Base-by-base conservation (phyloP, 805 yeast species). In the Yarrowia osloensis region DNA sequence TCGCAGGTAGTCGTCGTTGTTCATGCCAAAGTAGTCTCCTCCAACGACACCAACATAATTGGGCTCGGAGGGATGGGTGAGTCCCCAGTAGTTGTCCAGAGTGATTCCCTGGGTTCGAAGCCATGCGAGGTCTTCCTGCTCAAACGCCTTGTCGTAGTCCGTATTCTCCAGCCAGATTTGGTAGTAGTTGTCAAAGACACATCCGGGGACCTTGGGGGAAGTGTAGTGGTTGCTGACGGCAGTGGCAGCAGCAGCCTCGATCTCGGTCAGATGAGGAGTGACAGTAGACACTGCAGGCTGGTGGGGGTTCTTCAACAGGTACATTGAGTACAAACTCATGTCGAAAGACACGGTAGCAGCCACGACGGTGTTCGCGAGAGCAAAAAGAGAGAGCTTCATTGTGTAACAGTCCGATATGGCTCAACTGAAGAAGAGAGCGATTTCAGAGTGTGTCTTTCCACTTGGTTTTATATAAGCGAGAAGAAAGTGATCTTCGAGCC, bases 31-130 rank as follows among this genome's bases (percentile, higher is more conserved):
- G 74, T 83, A 81, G 74, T 82, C 85, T 71, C 86, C 86, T 68
- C 80, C 81, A 67, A 79, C 83, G 63, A 84, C 74, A 47, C 82
- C 83, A 66, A 82, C 72, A 73, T 82, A 82, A 76, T 84, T 84
- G 70, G 86, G 85, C 78, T 82, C 83, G 12, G 86, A 82, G 67
- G 86, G 85, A 72, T 82, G 84, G 63, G 85, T 81, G 29, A 82
- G 71, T 39, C 82, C 81, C 79, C 83, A 83, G 78, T 84, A 83
- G 79, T 84, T 84, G 75, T 75, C 77, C 71, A 84, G 77, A 46
- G 77, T 74, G 67, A 82, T 76, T 74, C 85, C 86, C 67, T 80
- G 73, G 71, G 76, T 67, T 35, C 81, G 81, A 63, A 83, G 76
- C 73, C 77, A 76, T 72, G 76, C 75, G 70, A 84, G 73, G 66